Evolutionary conservation across 176 grass and related monocot genomes (phyloP), one percentile per base, ranked within the genome.

Genomic region (Tillandsia fasciculata): DNA sequence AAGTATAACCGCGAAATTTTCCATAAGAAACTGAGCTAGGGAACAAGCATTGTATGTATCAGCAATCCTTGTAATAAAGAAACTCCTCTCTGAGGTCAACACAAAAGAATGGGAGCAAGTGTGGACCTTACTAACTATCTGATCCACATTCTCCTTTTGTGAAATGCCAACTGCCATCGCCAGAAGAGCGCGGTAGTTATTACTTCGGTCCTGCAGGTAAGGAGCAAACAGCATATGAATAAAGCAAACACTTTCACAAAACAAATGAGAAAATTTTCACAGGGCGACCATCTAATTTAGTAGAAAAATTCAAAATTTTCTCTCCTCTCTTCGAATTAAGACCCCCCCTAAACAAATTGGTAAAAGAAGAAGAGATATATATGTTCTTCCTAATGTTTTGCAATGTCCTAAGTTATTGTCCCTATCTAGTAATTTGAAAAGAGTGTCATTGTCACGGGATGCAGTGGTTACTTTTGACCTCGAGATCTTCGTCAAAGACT

Each of bases 121-220:
- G 2, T 61, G 15, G 15, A 67, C 65, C 65, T 67, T 67, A 49
- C 26, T 12, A 47, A 67, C 33, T 15, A 67, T 15, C n/a, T 10
- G 33, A 67, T 67, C 65, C 26, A 67, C 65, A 9, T 42, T 42
- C 1, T 67, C 13, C 13, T 67, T 67, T 48, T 67, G 65, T 42
- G 26, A 42, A 42, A 67, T 67, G 11, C 65, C 65, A 67, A 67
- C 65, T 47, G 65, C 26, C 26, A 67, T 67, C 9, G 65, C 65
- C 28, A 67, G 33, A 42, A 42, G 33, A 42, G 33, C 58, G 5
- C 18, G 11, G 18, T 63, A 22, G 58, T 63, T 63, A 2, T n/a
- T 23, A 22, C 18, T 63, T 22, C 58, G 11, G 23, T 63, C 58
- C 58, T 63, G 18, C 15, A 63, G 23, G 10, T 7, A 63, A 63